These are phyloP conservation scores for Neurospora sp. DNA, from an alignment of 495 filamentous ascomycete species.

Conservation along the genomic window DNA sequence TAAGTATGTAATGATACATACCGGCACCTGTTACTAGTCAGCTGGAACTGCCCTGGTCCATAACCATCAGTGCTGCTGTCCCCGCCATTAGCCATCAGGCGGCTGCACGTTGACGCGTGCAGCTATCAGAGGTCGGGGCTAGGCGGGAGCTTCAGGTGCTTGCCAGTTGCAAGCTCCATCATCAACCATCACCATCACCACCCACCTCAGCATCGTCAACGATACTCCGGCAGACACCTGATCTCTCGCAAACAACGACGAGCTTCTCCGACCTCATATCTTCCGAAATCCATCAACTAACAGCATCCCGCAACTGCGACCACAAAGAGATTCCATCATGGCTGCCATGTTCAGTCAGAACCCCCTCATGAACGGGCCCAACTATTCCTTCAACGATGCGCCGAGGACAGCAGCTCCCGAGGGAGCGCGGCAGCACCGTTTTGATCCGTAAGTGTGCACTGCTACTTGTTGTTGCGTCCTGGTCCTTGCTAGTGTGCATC, in stretches of 20 bases:
- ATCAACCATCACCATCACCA: background rate
- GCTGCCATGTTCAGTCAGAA: conserved; percentile 55
- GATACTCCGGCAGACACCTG: background rate
- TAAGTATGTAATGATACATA: background rate
- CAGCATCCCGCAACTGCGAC: background rate
- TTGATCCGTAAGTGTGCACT: conserved; percentile 67
- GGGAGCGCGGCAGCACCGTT: conserved; percentile 60
- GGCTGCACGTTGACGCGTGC: background rate
- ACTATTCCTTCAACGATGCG: conserved; percentile 47
- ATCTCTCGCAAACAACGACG: background rate
- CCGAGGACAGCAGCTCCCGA: conserved; percentile 34
- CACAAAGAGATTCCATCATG: conserved; percentile 17
- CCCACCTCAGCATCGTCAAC: background rate
- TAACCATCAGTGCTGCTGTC: background rate
- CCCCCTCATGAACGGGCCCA: conserved; percentile 50
- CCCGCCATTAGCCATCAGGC: background rate
- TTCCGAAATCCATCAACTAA: background rate
- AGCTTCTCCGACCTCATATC: background rate
- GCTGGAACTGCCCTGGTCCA: background rate
- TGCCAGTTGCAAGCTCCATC: background rate
- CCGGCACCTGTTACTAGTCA: background rate
- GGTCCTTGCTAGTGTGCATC: background rate
- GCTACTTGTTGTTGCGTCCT: background rate
- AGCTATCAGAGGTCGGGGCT: background rate
- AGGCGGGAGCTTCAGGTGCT: background rate